Conservation (phyloP, 2,329 filamentous ascomycete genomes). For the Saccharata proteae region DNA sequence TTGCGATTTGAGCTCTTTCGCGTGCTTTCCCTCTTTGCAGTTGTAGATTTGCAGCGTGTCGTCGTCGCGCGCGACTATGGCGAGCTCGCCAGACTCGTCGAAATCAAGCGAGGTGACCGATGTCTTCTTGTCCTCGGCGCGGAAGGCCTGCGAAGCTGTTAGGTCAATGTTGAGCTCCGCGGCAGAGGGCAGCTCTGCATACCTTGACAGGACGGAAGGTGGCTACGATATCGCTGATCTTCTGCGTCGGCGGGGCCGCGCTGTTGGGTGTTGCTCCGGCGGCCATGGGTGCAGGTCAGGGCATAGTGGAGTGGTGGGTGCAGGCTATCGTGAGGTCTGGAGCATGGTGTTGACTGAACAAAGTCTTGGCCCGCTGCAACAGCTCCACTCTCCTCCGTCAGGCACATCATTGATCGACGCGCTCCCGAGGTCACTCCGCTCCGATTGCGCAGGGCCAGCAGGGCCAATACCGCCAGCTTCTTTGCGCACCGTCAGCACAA, state of each 20-base stretch:
- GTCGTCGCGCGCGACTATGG: conserved; percentile 85
- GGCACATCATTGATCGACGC: no score
- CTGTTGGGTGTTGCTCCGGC: conserved; percentile 21
- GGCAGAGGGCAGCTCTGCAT: conserved; percentile 13
- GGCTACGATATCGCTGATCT: conserved; percentile 65
- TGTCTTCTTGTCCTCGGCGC: conserved; percentile 36
- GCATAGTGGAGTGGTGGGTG: no score
- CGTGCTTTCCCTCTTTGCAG: conserved; percentile 76
- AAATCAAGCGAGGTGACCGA: conserved; percentile 87
- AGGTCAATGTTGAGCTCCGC: conserved; percentile 1
- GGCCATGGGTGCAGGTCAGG: conserved; percentile 18
- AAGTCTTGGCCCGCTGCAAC: no score
- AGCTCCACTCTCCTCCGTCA: no score
- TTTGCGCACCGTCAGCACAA: neutral
- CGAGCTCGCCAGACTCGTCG: conserved; percentile 84
- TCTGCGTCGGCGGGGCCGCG: conserved; percentile 31
- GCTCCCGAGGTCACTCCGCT: no score
- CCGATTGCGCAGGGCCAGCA: neutral
- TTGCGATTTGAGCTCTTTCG: conserved; percentile 83
- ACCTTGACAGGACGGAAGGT: conserved; percentile 74
- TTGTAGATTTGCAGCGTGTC: conserved; percentile 95
- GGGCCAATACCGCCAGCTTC: no score
- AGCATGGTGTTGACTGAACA: no score
- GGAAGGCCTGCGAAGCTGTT: conserved; percentile 28
- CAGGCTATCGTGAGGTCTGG: no score